A percentile compares a stretch with the other conserved stretches of the same genome.
These are phyloP conservation scores for Barnettozyma vustinii DNA, from an alignment of 805 yeast genomes.

Conservation along the genomic window DNA sequence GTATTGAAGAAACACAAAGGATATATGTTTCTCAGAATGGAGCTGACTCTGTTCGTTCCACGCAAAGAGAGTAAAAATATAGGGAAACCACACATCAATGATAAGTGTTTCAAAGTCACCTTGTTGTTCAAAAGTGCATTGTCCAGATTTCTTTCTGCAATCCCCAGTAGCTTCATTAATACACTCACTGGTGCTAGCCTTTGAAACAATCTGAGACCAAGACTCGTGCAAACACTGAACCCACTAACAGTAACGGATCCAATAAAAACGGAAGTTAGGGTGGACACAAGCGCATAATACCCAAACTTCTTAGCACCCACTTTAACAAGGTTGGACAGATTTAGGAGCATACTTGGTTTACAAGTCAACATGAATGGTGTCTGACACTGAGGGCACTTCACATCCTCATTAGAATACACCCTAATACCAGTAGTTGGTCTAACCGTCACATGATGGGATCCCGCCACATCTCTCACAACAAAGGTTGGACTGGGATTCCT, in stretches of 20 bases:
- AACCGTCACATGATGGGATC: constrained; percentile 2
- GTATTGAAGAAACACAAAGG: constrained; percentile 19
- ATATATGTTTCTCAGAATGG: constrained; percentile 14
- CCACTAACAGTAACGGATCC: constrained; percentile 22
- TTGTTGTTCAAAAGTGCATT: constrained; percentile 11
- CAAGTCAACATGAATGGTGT: constrained; percentile 26
- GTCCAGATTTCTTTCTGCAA: constrained; percentile 14
- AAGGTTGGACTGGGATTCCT: background rate
- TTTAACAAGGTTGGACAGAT: constrained; percentile 14
- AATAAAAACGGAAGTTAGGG: constrained; percentile 15
- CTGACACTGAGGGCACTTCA: constrained; percentile 36
- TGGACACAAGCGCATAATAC: constrained; percentile 7
- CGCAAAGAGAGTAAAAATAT: constrained; percentile 25
- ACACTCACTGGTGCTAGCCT: constrained; percentile 30
- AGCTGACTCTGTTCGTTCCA: background rate
- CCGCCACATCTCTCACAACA: background rate
- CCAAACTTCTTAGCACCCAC: constrained; percentile 9
- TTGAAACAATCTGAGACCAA: constrained; percentile 27
- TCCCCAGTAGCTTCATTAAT: constrained; percentile 26
- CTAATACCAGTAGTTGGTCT: constrained; percentile 4
- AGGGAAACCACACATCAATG: constrained; percentile 28
- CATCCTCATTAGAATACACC: constrained; percentile 7
- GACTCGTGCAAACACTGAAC: constrained; percentile 16
- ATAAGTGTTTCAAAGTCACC: constrained; percentile 10
- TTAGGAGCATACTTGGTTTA: constrained; percentile 11